phyloP scores from a whole-genome alignment of 305 asterid species.

The Petunia hybrid region DNA sequence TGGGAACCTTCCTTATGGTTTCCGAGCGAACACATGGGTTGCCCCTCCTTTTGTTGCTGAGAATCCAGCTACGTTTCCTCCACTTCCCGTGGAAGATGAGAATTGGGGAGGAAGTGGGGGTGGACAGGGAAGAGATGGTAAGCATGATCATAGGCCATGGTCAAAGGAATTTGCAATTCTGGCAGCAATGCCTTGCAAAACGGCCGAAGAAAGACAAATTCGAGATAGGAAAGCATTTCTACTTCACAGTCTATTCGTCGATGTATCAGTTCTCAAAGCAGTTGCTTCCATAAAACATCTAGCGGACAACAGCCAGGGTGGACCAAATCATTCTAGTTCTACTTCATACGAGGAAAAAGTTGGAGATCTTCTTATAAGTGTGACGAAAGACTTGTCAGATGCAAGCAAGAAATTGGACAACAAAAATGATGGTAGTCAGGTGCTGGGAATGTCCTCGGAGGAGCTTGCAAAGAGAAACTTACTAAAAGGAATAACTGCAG shows the following conservation, averaged over 20 bases:
- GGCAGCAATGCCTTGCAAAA: constrained; percentile 92
- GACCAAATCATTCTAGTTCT: constrained; percentile 41
- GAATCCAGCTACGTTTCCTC: constrained; percentile 67
- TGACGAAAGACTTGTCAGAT: constrained; percentile 68
- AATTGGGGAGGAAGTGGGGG: constrained; percentile 97
- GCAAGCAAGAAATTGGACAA: constrained; percentile 75
- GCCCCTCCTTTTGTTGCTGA: constrained; percentile 80
- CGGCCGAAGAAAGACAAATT: constrained; percentile 80
- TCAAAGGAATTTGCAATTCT: constrained; percentile 74
- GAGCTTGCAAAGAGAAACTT: constrained; percentile 77
- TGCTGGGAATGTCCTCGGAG: constrained; percentile 69
- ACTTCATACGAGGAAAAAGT: constrained; percentile 57
- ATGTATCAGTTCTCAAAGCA: constrained; percentile 77
- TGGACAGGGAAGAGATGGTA: constrained; percentile 76
- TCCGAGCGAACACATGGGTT: constrained; percentile 90
- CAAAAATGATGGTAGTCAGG: constrained; percentile 76
- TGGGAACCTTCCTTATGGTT: constrained; percentile 94
- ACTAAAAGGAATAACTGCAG: constrained; percentile 92
- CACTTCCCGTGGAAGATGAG: constrained; percentile 82
- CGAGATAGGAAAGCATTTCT: constrained; percentile 92
- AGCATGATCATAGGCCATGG: constrained; percentile 72
- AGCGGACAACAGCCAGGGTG: constrained; percentile 46
- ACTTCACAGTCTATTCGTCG: constrained; percentile 83
- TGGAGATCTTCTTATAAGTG: constrained; percentile 70
- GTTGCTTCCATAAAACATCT: constrained; percentile 65